Base-by-base conservation (phyloP, 768 basidiomycete species). In the Sarcodon aspratus region DNA sequence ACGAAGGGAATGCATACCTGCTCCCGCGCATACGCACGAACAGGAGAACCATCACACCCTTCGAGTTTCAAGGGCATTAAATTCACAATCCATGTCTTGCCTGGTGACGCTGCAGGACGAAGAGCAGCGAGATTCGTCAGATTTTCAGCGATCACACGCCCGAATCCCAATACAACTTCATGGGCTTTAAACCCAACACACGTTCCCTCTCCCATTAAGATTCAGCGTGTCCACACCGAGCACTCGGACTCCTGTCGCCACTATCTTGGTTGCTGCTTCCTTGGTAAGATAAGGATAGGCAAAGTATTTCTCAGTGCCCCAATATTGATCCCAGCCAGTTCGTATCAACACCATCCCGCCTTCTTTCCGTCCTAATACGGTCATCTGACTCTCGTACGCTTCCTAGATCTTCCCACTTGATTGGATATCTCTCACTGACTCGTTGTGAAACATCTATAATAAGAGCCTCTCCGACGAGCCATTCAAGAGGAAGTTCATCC, bases 141-240 rank as follows among this genome's bases (percentile, higher is more conserved):
- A 54, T 88, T 89, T 66, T 88, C 85, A 32, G 74, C 82, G 49
- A 88, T 84, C 6, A 84, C 57, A 1, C 77, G 74, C 0, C 76
- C 82, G 12, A 61, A 65, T 17, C 79, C 78, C n/a, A 89, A 68
- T 7, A 87, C 61, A 1, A 63, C 64, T 31, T 78, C 68, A 55
- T 89, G 86, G 47, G 76, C 76, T 49, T 27, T 27, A 5, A 27
- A 27, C 5, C 21, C 21, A 27, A 27, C 21, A 27, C 21, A 3
- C 21, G 21, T 27, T 27, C 21, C 21, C 21, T 27, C 21, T 27
- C 5, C 5, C 79, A 49, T 89, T 85, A 10, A 84, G 80, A 56
- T 69, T 85, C 52, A 84, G 64, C 9, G 74, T 70, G 55, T 88
- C 86, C 34, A 82, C 59, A 0, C 80, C 84, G 3, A 87, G 59